Conservation (phyloP, 2,329 filamentous ascomycete species). For the Monosporascus sp. region DNA sequence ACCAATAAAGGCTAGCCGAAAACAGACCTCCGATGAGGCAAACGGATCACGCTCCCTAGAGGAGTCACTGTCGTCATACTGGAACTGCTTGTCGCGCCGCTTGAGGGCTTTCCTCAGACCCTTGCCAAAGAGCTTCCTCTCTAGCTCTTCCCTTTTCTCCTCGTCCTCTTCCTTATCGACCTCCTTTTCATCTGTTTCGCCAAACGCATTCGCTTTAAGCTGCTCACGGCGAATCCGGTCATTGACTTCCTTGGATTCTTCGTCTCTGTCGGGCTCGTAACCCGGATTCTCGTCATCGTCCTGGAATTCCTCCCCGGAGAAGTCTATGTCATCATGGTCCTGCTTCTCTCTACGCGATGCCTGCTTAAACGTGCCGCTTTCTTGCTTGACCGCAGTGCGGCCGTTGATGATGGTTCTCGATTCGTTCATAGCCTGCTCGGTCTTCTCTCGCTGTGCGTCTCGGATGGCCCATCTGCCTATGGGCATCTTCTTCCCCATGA, state of each 20-base stretch:
- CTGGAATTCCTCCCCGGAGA: constrained; percentile 71
- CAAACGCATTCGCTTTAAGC: constrained; percentile 81
- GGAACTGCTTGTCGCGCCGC: constrained; percentile 79
- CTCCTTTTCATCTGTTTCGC: constrained; percentile 61
- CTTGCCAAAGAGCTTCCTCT: constrained; percentile 68
- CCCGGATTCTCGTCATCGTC: constrained; percentile 79
- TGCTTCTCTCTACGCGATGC: constrained; percentile 59
- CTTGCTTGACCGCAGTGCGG: constrained; percentile 59
- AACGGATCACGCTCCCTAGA: constrained; percentile 48
- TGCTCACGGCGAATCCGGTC: constrained; percentile 74
- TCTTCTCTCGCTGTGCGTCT: constrained; percentile 47
- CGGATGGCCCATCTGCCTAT: constrained; percentile 77
- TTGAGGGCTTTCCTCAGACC: constrained; percentile 73
- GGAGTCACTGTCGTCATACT: constrained; percentile 67
- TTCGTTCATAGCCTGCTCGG: constrained; percentile 51
- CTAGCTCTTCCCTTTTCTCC: constrained; percentile 61
- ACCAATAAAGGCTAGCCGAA: constrained; percentile 13
- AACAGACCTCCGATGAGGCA: constrained; percentile 42
- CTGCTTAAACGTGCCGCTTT: constrained; percentile 58
- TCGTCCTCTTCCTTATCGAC: constrained; percentile 71
- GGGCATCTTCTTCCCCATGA: constrained; percentile 73
- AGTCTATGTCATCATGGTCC: constrained; percentile 66
- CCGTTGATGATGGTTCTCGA: constrained; percentile 57
- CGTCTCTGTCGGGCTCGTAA: constrained; percentile 74
- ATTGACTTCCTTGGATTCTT: constrained; percentile 68